Evolutionary conservation across 441 rosid genomes (phyloP), one percentile per base, ranked within the genome.

Genomic region (Dalechampia spathulata): DNA sequence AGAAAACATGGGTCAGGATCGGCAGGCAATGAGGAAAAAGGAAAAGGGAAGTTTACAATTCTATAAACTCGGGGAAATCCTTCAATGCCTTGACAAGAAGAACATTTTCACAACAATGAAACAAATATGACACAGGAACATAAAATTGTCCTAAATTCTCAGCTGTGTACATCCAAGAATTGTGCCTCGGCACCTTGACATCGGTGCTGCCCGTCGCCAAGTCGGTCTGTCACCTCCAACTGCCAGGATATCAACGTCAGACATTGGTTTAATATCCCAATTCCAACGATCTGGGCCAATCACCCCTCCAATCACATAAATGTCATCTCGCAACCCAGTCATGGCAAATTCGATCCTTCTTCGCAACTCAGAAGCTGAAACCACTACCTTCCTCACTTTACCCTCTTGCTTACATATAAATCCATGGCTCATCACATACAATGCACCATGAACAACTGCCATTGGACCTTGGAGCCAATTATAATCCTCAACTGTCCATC

Each of bases 381-480:
- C 84, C 39, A 83, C 70, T 34, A 62, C 58, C 67, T 83, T 91
- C 69, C 72, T 79, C 16, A 38, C 55, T 9, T 81, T 72, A 62
- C 78, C 65, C 38, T 79, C 89, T 57, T 74, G 90, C 78, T 76
- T 86, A 36, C 19, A 58, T 46, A 91, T 79, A 20, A 76, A 36
- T 51, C 84, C 83, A 52, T 88, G 77, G 72, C 87, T 69, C 89
- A 91, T 78, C 52, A 83, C 85, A 7, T 84, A 86, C n/a, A 83
- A 57, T 49, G 75, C 81, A 21, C 77, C 91, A 30, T 77, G 74
- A 36, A 83, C 80, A 59, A 92, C 86, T 6, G 91, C 85, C 93
- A 86, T 84, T 26, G 95, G 90, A 62, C 96, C 98, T 68, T 88
- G 98, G 4, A 73, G 85, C 93, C 96, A 80, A 17, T 82, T 83